Percentiles rank a stretch among this genome's conserved stretches.
Conservation (phyloP, 805 yeast species). For the Metschnikowia matae region DNA sequence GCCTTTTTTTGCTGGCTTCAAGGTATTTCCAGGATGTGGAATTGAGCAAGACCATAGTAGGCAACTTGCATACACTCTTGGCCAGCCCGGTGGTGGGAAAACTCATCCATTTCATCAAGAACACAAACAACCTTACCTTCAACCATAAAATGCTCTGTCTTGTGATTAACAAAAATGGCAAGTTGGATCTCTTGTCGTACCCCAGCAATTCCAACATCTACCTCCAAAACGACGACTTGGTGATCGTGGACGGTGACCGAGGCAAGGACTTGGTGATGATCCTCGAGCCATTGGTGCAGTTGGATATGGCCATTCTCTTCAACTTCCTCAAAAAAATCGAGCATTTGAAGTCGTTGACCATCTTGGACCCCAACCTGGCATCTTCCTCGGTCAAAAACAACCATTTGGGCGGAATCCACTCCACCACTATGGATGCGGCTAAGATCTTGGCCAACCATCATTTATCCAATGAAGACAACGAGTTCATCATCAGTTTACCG, state of each 20-base stretch:
- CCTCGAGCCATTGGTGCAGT: conserved; percentile 57
- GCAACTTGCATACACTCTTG: conserved; percentile 25
- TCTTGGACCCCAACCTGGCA: conserved; percentile 23
- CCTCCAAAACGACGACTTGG: conserved; percentile 59
- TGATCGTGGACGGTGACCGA: conserved; percentile 78
- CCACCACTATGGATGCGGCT: conserved; percentile 35
- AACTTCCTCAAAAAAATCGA: conserved; percentile 72
- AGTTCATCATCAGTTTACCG: conserved; percentile 61
- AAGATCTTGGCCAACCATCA: conserved; percentile 32
- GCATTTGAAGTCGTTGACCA: conserved; percentile 53
- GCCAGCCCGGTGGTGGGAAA: conserved; percentile 25
- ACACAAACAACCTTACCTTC: conserved; percentile 38
- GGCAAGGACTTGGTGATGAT: conserved; percentile 78
- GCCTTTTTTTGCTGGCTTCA: conserved; percentile 44
- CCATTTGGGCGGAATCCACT: conserved; percentile 34
- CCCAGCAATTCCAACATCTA: conserved; percentile 61
- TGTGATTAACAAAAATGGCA: conserved; percentile 59
- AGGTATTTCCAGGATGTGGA: conserved; percentile 48
- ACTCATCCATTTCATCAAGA: conserved; percentile 35
- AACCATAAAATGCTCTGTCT: conserved; percentile 42
- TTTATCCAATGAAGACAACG: conserved; percentile 48
- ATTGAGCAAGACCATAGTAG: conserved; percentile 25
- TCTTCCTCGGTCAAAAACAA: conserved; percentile 20
- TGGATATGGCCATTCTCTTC: conserved; percentile 64
- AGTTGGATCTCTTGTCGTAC: conserved; percentile 64